Percentiles rank a stretch among this genome's conserved stretches.
These are phyloP conservation scores for Ambrosiella cleistominuta DNA, from an alignment of 2,329 filamentous ascomycete species.

Conservation along the genomic window DNA sequence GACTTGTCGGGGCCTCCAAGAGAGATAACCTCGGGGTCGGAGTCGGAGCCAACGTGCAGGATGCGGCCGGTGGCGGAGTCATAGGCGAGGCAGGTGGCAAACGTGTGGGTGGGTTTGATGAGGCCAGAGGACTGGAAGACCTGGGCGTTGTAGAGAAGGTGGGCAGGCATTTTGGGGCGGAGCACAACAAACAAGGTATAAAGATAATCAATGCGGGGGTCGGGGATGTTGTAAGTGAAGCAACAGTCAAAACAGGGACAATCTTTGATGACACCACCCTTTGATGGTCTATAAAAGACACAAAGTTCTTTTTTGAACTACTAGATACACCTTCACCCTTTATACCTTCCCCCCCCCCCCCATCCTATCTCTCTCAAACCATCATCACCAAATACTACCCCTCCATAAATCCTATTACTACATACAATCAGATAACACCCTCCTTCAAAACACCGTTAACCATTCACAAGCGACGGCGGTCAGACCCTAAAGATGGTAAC, in stretches of 20 bases:
- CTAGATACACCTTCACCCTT: background rate
- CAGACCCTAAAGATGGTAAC: background rate
- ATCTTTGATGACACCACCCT: too few species aligned
- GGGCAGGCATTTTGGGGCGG: background rate
- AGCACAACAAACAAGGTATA: background rate
- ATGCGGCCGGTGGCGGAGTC: conserved; percentile 11
- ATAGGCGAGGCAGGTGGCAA: conserved; percentile 10
- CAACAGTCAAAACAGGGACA: background rate
- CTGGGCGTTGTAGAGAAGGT: conserved; percentile 14
- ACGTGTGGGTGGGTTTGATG: conserved; percentile 11
- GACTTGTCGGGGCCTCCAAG: conserved; percentile 8
- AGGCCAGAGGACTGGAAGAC: conserved; percentile 14
- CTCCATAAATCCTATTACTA: background rate
- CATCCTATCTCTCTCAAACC: background rate
- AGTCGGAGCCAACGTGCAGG: conserved; percentile 9
- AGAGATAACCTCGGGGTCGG: conserved; percentile 8
- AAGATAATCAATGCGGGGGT: background rate
- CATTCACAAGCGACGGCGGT: background rate
- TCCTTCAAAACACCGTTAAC: background rate
- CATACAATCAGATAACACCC: background rate
- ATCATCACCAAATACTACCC: background rate
- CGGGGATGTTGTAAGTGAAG: background rate
- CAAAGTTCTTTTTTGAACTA: too few species aligned
- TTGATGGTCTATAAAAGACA: too few species aligned
- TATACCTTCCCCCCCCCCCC: background rate